Evolutionary conservation across 1,139 yeast genomes (phyloP).

Genomic region (Protomyces arabidopsidicola): DNA sequence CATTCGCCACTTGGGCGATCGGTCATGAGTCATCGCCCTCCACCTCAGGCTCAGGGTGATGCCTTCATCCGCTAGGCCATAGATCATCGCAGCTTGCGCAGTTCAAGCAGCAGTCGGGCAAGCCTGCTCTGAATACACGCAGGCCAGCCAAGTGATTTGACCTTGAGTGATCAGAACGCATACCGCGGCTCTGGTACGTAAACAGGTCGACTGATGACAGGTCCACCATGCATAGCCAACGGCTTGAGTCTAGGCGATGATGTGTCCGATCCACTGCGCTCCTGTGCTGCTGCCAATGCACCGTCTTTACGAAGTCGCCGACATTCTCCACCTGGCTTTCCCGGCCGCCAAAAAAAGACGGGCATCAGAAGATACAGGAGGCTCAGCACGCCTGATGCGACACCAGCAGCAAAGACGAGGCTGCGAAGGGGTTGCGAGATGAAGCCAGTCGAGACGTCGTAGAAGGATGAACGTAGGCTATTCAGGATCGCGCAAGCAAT

Average conservation of each 20-base stretch:
- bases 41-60: too few relatives aligned
- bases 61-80: too few relatives aligned
- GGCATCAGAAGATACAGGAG: slow-evolving; percentile 6
- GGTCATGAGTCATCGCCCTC: too few relatives aligned
- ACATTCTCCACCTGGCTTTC: slow-evolving; percentile 7
- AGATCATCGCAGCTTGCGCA: too few relatives aligned
- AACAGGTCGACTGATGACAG: neutral
- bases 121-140: too few relatives aligned
- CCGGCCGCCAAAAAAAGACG: slow-evolving; percentile 9
- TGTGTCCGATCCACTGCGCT: neutral
- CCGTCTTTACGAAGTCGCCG: slow-evolving; percentile 3
- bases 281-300: neutral
- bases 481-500: neutral
- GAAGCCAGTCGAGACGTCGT: neutral
- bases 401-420: slow-evolving; percentile 4
- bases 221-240: neutral
- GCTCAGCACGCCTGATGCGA: slow-evolving; percentile 9
- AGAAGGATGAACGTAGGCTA: neutral
- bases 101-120: too few relatives aligned
- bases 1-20: too few relatives aligned
- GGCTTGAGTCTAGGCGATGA: neutral
- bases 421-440: neutral
- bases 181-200: neutral
- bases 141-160: too few relatives aligned
- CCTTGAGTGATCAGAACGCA: neutral